Percentiles rank a stretch among this genome's conserved stretches.
Conservation (phyloP, 2,329 filamentous ascomycete genomes). For the Fusarium sp. region DNA sequence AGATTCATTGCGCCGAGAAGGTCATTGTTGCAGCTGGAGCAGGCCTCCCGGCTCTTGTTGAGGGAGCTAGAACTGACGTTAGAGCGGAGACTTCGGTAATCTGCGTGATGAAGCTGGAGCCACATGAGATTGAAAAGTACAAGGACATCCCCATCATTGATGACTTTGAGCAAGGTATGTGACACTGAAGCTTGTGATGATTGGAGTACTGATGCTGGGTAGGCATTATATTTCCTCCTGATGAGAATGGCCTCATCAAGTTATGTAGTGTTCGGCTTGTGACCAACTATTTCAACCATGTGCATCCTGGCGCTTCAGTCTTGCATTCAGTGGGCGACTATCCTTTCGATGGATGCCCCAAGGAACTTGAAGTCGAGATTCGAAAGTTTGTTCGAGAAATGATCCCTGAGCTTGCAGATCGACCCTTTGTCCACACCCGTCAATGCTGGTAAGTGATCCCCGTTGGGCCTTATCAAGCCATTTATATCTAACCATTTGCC, state of each 20-base stretch:
- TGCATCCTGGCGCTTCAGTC: constrained; percentile 31
- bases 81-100: constrained; percentile 71
- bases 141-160: constrained; percentile 50
- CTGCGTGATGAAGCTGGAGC: constrained; percentile 68
- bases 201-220: constrained; percentile 38
- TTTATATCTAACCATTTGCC: neutral
- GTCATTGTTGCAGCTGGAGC: constrained; percentile 73
- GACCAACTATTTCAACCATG: constrained; percentile 55
- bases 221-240: constrained; percentile 64
- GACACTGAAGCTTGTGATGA: accelerated
- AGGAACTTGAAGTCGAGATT: constrained; percentile 63
- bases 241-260: constrained; percentile 58
- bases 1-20: constrained; percentile 63
- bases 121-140: constrained; percentile 64
- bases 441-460: constrained; percentile 51
- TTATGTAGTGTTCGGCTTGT: constrained; percentile 63
- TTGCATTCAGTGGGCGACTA: constrained; percentile 35
- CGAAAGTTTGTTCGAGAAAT: constrained; percentile 56
- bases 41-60: constrained; percentile 70
- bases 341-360: constrained; percentile 49
- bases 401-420: constrained; percentile 49
- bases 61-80: constrained; percentile 66
- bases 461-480: too few relatives aligned
- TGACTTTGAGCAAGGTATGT: constrained; percentile 41
- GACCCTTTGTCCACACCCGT: constrained; percentile 56